Base-by-base conservation (phyloP, 1,284 basidiomycete genomes). In the Marasmius oreades region DNA sequence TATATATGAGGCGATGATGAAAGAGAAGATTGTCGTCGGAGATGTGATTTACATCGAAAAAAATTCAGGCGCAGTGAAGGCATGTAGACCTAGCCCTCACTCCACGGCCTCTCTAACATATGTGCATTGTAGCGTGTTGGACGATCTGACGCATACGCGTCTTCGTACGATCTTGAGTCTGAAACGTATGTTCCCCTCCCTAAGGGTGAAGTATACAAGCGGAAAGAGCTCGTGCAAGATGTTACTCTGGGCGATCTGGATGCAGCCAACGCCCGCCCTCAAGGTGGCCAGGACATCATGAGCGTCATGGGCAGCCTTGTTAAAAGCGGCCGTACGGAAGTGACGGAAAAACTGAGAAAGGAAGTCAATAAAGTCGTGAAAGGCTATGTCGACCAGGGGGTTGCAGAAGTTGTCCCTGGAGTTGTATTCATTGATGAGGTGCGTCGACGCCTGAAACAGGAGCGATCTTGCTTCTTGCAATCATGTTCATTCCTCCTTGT, bases 361-460 rank as follows among this genome's bases (percentile, higher is more conserved):
- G 96, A 99, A 73, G 96, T 99, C 61, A 98, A 99, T 80, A 94
- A 95, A 67, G 93, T 98, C n/a, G 97, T 99, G 34, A 92, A 98
- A 73, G 84, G 90, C 48, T 99, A 99, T 71, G 96, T 99, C 39
- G 95, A 98, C 69, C 95, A 98, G 71, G 96, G 96, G 31, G 94
- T 98, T 2, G 96, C 97, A 20, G 96, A 99, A 74, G 86, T 99
- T 31, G 92, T 99, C 1, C 96, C 96, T 8, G 96, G 96, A 14
- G 96, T 99, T 1, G 87, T 99, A 8, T 99, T 99, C 74, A 97
- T 99, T 63, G 97, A 99, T 71, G 97, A 99, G 84, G 95, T 95
- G 64, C 59, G 82, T 31, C 10, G 43, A 50, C 46, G 47, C 1
- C 31, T 28, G 14, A 28, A 47, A 53, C 12, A 50, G 57, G 28